These are phyloP conservation scores for Fusarium pseudoanthophilum DNA, from an alignment of 2,329 filamentous ascomycete species.

Conservation along the genomic window DNA sequence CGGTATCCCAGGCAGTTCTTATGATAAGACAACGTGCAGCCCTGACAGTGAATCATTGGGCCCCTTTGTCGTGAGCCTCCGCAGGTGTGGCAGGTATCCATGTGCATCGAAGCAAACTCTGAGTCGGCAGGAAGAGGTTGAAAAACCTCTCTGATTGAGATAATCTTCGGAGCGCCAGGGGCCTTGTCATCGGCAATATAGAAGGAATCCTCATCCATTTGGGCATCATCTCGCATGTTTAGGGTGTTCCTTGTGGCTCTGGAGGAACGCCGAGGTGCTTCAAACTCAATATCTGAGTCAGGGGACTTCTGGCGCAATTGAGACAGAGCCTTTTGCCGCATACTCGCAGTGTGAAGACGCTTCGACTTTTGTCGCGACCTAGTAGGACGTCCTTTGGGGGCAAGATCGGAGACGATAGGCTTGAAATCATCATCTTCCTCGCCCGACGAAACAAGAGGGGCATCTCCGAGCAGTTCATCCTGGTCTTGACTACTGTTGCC, in stretches of 20 bases:
- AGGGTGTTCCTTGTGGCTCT: slow-evolving; percentile 57
- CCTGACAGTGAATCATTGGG: slow-evolving; percentile 86
- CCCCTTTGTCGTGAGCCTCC: slow-evolving; percentile 61
- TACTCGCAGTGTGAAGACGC: slow-evolving; percentile 32
- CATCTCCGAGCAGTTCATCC: slow-evolving; percentile 50
- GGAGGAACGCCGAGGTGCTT: slow-evolving; percentile 60
- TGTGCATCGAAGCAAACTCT: slow-evolving; percentile 77
- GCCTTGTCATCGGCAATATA: slow-evolving; percentile 61
- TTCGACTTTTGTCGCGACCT: slow-evolving; percentile 37
- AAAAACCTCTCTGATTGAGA: slow-evolving; percentile 80
- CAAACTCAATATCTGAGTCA: slow-evolving; percentile 64
- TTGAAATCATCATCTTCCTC: slow-evolving; percentile 50
- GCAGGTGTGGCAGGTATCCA: slow-evolving; percentile 78
- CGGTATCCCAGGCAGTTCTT: slow-evolving; percentile 82
- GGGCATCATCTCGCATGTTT: slow-evolving; percentile 62
- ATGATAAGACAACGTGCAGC: slow-evolving; percentile 87
- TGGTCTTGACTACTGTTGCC: slow-evolving; percentile 38
- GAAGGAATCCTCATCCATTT: slow-evolving; percentile 69
- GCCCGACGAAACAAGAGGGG: slow-evolving; percentile 42
- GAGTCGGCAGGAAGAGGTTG: slow-evolving; percentile 68
- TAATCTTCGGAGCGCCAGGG: slow-evolving; percentile 61
- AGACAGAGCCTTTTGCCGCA: slow-evolving; percentile 11
- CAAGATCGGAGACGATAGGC: slow-evolving; percentile 51
- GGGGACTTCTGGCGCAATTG: slow-evolving; percentile 41
- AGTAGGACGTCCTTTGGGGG: slow-evolving; percentile 34